A percentile compares a stretch with the other conserved stretches of the same genome.
Conservation (phyloP, 2,329 filamentous ascomycete genomes). For the Fusarium cicatricum region DNA sequence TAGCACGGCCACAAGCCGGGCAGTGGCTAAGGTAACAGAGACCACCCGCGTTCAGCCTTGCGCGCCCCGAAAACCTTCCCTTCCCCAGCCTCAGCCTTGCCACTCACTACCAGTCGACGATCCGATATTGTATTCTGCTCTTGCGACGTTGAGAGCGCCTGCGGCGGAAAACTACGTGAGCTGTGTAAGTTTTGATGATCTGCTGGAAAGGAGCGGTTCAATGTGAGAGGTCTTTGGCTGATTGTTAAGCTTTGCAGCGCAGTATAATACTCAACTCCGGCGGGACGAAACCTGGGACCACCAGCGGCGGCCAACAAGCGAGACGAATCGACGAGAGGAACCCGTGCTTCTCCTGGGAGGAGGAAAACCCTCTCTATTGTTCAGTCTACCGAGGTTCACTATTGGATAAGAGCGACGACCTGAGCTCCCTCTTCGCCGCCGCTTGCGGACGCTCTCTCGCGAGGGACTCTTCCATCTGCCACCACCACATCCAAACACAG, state of each 20-base stretch:
- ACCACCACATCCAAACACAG: background rate
- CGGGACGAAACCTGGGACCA: background rate
- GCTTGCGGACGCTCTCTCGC: background rate
- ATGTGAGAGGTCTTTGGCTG: background rate
- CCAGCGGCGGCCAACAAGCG: background rate
- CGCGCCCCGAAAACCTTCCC: constrained; percentile 29
- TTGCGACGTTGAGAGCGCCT: constrained; percentile 2
- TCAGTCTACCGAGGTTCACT: no score
- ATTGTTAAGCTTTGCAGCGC: background rate
- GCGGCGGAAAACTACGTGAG: constrained; percentile 1
- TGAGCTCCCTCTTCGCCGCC: background rate
- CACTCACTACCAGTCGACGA: constrained; percentile 27
- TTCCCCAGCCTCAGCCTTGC: constrained; percentile 39
- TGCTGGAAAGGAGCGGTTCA: background rate
- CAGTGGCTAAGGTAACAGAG: background rate
- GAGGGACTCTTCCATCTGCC: background rate
- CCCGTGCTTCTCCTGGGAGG: no score
- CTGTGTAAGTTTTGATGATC: background rate
- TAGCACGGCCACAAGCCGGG: constrained; percentile 12
- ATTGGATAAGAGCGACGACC: background rate
- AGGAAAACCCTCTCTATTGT: no score
- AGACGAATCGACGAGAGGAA: background rate
- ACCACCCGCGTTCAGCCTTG: constrained; percentile 33
- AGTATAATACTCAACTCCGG: background rate
- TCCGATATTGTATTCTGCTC: constrained; percentile 3